Conservation (phyloP, 352 stramenopile genomes). For the Stramenopiles sp. region DNA sequence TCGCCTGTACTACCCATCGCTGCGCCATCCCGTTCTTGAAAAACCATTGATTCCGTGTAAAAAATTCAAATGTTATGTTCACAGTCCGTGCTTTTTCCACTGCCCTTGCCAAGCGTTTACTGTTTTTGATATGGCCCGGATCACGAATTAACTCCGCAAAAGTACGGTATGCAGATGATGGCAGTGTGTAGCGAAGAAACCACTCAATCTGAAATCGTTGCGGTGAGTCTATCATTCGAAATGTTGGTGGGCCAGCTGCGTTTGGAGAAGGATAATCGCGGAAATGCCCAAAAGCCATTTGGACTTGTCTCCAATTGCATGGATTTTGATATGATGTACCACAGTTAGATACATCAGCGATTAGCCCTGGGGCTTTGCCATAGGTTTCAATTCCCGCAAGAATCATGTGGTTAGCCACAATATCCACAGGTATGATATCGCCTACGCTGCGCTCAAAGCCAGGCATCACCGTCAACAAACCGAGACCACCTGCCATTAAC, state of each 20-base stretch:
- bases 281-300: constrained; percentile 10
- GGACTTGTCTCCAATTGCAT: constrained; percentile 6
- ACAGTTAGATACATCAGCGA: background rate
- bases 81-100: background rate
- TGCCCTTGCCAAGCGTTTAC: background rate
- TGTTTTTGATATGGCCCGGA: constrained; percentile 38
- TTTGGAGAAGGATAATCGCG: constrained; percentile 7
- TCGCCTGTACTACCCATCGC: background rate
- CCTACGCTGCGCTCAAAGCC: constrained; percentile 49
- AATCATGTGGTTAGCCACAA: constrained; percentile 49
- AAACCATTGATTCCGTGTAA: constrained; percentile 59
- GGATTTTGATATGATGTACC: background rate
- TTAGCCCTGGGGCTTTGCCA: constrained; percentile 13
- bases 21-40: constrained; percentile 34
- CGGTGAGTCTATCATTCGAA: constrained; percentile 44
- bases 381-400: constrained; percentile 22
- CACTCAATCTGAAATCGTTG: constrained; percentile 57
- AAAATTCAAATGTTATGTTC: constrained; percentile 40
- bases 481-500: constrained; percentile 46
- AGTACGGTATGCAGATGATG: constrained; percentile 51
- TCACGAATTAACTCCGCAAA: constrained; percentile 41
- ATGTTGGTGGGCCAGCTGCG: constrained; percentile 14
- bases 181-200: constrained; percentile 43
- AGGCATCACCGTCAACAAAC: constrained; percentile 50
- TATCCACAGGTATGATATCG: constrained; percentile 51